Percentiles rank a stretch among this genome's conserved stretches.
phyloP scores from a whole-genome alignment of 2,329 filamentous ascomycete genomes.

The Xylariaceae sp. region DNA sequence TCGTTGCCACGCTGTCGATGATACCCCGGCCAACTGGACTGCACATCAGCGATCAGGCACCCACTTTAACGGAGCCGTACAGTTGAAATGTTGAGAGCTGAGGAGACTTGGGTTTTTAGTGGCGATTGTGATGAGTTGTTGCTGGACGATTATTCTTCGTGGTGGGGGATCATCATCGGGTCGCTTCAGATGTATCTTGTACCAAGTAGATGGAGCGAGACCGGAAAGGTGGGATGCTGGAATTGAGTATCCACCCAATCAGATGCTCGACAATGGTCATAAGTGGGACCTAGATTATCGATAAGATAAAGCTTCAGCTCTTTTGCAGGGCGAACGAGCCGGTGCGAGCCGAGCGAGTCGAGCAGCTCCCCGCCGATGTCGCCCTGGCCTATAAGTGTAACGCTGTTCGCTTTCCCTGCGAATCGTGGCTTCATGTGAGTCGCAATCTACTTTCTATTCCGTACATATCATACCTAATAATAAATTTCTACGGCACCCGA shows the following conservation, averaged over 20 bases:
- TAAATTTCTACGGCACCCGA: too few relatives aligned
- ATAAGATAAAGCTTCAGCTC: background rate
- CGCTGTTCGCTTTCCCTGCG: background rate
- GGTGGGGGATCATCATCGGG: background rate
- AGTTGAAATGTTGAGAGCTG: too few relatives aligned
- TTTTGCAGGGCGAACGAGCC: constrained; percentile 3
- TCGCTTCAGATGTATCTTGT: background rate
- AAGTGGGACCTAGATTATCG: background rate
- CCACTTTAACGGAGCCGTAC: background rate
- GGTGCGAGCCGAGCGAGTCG: background rate
- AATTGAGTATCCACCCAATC: constrained; percentile 7
- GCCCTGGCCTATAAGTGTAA: constrained; percentile 15
- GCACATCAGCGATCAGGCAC: background rate
- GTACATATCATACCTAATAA: too few relatives aligned
- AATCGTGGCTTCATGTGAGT: background rate
- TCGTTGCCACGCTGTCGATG: background rate
- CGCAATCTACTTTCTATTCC: too few relatives aligned
- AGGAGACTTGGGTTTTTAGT: too few relatives aligned
- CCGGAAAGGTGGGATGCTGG: background rate
- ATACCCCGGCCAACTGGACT: background rate
- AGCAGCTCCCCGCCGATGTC: constrained; percentile 20
- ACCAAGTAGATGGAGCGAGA: constrained; percentile 3
- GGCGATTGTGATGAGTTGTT: background rate
- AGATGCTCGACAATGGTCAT: constrained; percentile 16
- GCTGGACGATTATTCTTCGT: background rate